phyloP scores from a whole-genome alignment of 2,329 filamentous ascomycete genomes.

The Chrysoporthe puriensis region DNA sequence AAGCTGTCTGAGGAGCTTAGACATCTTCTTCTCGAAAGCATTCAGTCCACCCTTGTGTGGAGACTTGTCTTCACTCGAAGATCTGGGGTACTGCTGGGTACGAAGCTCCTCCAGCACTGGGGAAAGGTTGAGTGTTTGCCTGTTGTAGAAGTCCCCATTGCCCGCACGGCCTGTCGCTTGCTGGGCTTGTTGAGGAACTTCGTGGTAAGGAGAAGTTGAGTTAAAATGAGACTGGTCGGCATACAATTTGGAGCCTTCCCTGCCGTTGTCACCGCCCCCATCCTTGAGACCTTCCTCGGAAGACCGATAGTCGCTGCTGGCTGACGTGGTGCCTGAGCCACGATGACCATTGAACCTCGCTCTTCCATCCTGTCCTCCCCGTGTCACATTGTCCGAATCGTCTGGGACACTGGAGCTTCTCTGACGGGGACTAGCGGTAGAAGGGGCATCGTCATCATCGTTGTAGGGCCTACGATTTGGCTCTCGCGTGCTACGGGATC shows the following conservation, averaged over 20 bases:
- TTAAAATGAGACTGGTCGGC: slow-evolving; percentile 20
- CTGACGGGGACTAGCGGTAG: slow-evolving; percentile 33
- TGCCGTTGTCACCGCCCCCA: slow-evolving; percentile 11
- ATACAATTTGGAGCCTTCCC: slow-evolving; percentile 28
- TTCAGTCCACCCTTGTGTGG: slow-evolving; percentile 28
- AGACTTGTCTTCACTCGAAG: slow-evolving; percentile 36
- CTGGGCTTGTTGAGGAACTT: slow-evolving; percentile 17
- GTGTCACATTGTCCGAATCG: slow-evolving; percentile 35
- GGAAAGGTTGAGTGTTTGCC: slow-evolving; percentile 9
- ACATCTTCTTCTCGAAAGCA: slow-evolving; percentile 32
- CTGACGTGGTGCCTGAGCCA: slow-evolving; percentile 13
- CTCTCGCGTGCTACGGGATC: slow-evolving; percentile 27
- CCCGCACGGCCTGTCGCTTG: slow-evolving; percentile 24
- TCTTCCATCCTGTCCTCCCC: slow-evolving; percentile 19
- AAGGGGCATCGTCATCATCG: slow-evolving; percentile 27
- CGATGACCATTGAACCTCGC: slow-evolving; percentile 2
- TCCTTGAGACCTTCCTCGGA: slow-evolving; percentile 5
- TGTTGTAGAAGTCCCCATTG: slow-evolving; percentile 13
- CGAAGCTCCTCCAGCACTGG: slow-evolving; percentile 12
- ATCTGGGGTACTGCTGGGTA: not conserved
- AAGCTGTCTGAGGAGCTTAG: slow-evolving; percentile 28
- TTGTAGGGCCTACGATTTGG: slow-evolving; percentile 31
- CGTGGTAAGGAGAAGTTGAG: slow-evolving; percentile 7
- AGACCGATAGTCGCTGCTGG: slow-evolving; percentile 14
- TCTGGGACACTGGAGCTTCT: slow-evolving; percentile 40